phyloP scores from a whole-genome alignment of 192 early-diverging fungal species.

The Funneliformis geosporum region DNA sequence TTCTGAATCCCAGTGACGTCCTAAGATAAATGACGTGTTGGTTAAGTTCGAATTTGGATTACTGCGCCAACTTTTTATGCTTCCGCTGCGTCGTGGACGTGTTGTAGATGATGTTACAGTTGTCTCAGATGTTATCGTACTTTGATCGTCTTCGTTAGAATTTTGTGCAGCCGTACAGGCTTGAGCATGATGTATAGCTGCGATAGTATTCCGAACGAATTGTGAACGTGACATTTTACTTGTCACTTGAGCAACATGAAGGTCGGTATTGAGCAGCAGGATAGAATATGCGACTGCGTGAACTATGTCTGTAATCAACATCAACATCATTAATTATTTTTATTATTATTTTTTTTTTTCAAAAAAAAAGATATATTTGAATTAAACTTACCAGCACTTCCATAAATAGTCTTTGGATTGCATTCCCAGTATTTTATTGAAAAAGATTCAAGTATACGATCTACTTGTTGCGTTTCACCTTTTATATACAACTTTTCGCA shows the following conservation, averaged over 20 bases:
- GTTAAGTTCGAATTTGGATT: conserved; percentile 31
- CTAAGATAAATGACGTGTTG: conserved; percentile 37
- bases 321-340: no score
- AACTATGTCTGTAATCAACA: conserved; percentile 66
- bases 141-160: conserved; percentile 24
- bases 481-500: conserved; percentile 79
- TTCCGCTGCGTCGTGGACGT: conserved; percentile 28
- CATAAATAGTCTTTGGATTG: conserved; percentile 65
- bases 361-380: background rate
- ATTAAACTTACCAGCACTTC: conserved; percentile 38
- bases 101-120: conserved; percentile 6
- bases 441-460: conserved; percentile 84
- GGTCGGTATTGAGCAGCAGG: conserved; percentile 89
- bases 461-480: conserved; percentile 92
- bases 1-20: conserved; percentile 53
- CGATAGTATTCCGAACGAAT: conserved; percentile 74
- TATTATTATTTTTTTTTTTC: background rate
- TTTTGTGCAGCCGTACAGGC: background rate
- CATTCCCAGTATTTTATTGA: conserved; percentile 82
- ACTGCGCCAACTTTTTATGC: conserved; percentile 49
- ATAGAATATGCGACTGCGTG: conserved; percentile 86
- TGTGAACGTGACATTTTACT: conserved; percentile 74
- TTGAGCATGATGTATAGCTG: conserved; percentile 42
- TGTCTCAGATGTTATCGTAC: conserved; percentile 16
- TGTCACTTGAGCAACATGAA: conserved; percentile 79